Base-by-base conservation (phyloP, 441 rosid genomes). In the Erysimum cheiri region DNA sequence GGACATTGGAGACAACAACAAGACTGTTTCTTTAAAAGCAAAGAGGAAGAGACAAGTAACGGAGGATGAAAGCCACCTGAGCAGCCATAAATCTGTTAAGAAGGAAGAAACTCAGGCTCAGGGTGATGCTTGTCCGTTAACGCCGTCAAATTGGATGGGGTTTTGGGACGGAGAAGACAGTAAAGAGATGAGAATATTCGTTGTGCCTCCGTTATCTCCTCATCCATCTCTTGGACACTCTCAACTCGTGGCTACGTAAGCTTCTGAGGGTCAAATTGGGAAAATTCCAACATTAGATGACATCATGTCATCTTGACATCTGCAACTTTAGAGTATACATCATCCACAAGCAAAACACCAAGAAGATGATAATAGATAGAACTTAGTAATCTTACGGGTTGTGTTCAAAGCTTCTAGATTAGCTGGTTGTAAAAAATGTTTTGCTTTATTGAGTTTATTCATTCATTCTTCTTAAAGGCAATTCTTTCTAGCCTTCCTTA, bases 131-230 rank as follows among this genome's bases (percentile, higher is more conserved):
- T 72, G 66, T 11, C 92, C 84, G 3, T 85, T 82, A 60, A 87
- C 93, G 63, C 96, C 96, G 68, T 89, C 90, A 41, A 80, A 72
- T 68, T 87, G 96, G 96, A 87, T 62, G 75, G 91, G 83, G 56
- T 81, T 87, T 64, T 88, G 90, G 93, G 93, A 90, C n/a, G 52
- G 31, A 50, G 89, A 64, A 36, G 82, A 76, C n/a, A 72, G 70
- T 26, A 83, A 63, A 59, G 90, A 81, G 15, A 85, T 84, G 73
- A 83, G 85, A 6, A 78, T 86, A 60, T 85, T 87, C 50, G 64
- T 70, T 0, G 83, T 87, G 40, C 91, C 96, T 17, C 89, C 80
- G 36, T 74, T 89, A 61, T 84, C 95, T 49, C 94, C 92, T 81
- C 80, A 82, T 43, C 81, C 87, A 17, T 84, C 89, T 1, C 66